These are phyloP conservation scores for Leishmania major DNA, from an alignment of 208 protist species.

Conservation along the genomic window DNA sequence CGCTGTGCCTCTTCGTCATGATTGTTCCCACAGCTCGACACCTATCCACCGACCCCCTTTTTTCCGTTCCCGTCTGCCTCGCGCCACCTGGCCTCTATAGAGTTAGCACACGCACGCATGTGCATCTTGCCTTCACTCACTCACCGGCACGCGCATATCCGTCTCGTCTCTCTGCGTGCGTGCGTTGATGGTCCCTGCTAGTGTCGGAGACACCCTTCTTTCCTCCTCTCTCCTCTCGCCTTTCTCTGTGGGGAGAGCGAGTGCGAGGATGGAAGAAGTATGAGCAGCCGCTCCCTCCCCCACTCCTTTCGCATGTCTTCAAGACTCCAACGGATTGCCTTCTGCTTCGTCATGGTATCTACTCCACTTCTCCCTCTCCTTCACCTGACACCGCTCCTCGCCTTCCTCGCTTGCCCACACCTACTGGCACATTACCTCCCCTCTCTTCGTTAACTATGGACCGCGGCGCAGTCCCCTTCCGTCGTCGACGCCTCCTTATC, in stretches of 20 bases:
- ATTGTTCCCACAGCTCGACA: neutral
- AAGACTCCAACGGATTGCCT: neutral
- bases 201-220: neutral
- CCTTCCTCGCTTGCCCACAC: neutral
- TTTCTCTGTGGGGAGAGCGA: neutral
- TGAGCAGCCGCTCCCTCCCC: neutral
- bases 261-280: neutral
- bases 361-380: neutral
- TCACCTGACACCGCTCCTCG: neutral
- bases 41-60: neutral
- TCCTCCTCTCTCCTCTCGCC: neutral
- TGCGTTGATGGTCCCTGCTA: neutral
- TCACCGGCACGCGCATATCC: neutral
- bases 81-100: neutral
- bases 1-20: neutral
- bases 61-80: neutral
- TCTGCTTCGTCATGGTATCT: neutral
- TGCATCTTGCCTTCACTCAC: neutral
- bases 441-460: neutral
- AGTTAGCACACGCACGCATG: neutral
- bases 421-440: conserved; percentile 14
- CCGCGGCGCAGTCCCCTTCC: conserved; percentile 8
- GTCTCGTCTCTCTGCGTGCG: neutral
- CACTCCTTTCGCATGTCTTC: neutral
- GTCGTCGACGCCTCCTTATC: neutral